These are phyloP conservation scores for Candida anutae DNA, from an alignment of 1,139 yeast genomes.

Conservation along the genomic window DNA sequence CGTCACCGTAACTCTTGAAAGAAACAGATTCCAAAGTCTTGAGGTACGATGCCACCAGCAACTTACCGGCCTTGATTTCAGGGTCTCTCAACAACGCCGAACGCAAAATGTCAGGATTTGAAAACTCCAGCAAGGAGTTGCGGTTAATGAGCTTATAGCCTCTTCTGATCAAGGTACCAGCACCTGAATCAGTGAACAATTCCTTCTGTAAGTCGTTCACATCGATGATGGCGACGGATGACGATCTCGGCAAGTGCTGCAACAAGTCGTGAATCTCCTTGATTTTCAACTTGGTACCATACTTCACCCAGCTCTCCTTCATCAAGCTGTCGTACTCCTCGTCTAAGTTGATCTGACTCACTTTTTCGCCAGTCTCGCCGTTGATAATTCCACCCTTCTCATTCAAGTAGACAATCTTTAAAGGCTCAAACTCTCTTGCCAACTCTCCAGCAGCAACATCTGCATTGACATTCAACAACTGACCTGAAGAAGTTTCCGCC, in stretches of 20 bases:
- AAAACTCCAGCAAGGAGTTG: conserved; percentile 61
- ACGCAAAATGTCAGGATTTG: conserved; percentile 70
- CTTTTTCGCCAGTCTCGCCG: conserved; percentile 85
- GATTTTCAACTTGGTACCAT: conserved; percentile 94
- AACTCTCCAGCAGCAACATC: conserved; percentile 98
- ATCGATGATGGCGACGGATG: conserved; percentile 94
- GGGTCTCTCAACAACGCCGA: conserved; percentile 70
- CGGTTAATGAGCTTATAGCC: conserved; percentile 84
- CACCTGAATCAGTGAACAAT: conserved; percentile 96
- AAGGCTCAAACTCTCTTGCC: conserved; percentile 93
- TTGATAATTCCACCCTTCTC: conserved; percentile 97
- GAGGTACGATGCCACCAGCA: conserved; percentile 77
- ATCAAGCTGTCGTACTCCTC: conserved; percentile 89
- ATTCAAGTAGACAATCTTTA: conserved; percentile 89
- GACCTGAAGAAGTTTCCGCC: conserved; percentile 96
- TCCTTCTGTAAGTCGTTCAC: conserved; percentile 95
- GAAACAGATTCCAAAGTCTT: conserved; percentile 54
- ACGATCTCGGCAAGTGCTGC: conserved; percentile 90
- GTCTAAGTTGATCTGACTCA: conserved; percentile 84
- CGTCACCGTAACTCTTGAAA: conserved; percentile 88
- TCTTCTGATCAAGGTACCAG: conserved; percentile 96
- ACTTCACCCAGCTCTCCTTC: conserved; percentile 96
- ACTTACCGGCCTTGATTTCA: conserved; percentile 61
- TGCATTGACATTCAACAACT: conserved; percentile 92
- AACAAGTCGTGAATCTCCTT: conserved; percentile 92